Conservation (phyloP, 257 asterid species). For the Galeopsis tetrahit region DNA sequence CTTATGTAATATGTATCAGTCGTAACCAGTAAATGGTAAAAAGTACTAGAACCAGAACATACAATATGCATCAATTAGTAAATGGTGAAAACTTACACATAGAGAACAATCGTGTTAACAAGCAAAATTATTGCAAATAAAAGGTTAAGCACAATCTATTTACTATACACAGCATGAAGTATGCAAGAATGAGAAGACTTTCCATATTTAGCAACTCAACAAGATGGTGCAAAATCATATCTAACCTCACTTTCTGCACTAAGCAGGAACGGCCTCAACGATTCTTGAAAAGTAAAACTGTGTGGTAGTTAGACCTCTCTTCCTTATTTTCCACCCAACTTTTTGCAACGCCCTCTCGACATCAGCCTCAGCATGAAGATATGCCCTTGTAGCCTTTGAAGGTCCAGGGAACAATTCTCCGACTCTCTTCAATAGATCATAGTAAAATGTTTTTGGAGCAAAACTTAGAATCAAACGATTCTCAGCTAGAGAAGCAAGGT, state of each 20-base stretch:
- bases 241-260: slow-evolving; percentile 54
- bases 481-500: slow-evolving; percentile 90
- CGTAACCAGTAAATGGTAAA: not conserved
- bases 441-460: slow-evolving; percentile 89
- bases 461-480: slow-evolving; percentile 83
- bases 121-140: slow-evolving; percentile 31
- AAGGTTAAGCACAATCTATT: slow-evolving; percentile 31
- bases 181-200: slow-evolving; percentile 14
- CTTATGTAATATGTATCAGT: not conserved
- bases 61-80: slow-evolving; percentile 17
- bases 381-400: slow-evolving; percentile 93
- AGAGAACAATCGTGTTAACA: slow-evolving; percentile 21
- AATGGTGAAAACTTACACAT: slow-evolving; percentile 30
- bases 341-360: slow-evolving; percentile 78
- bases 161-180: slow-evolving; percentile 34
- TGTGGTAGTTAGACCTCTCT: slow-evolving; percentile 75
- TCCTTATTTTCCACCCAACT: slow-evolving; percentile 86
- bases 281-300: slow-evolving; percentile 86
- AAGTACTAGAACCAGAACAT: not conserved
- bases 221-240: slow-evolving; percentile 32
- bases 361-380: slow-evolving; percentile 90
- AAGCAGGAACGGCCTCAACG: slow-evolving; percentile 89
- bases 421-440: slow-evolving; percentile 75
- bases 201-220: slow-evolving; percentile 26
- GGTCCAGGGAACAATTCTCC: slow-evolving; percentile 99